Conservation (phyloP, 75 land plant genomes). For the Gnetum montanum region DNA sequence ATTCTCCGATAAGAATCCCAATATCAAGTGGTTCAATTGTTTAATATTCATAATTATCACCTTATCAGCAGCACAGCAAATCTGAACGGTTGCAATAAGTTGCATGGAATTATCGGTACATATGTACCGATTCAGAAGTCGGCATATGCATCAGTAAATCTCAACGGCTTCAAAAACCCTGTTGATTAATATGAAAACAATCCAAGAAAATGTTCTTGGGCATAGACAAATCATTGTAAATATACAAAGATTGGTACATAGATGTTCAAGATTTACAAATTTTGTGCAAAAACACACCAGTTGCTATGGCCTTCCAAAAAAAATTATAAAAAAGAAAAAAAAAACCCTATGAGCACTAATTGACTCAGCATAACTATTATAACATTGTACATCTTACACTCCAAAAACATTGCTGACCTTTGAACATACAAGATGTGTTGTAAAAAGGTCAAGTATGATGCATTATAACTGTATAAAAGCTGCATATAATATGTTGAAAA, state of each 20-base stretch:
- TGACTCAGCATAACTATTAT: slow-evolving; percentile 1
- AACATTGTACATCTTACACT: not conserved
- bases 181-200: not conserved
- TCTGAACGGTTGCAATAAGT: too few relatives aligned
- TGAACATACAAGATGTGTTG: slow-evolving; percentile 4
- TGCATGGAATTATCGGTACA: too few relatives aligned
- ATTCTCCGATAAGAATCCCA: too few relatives aligned
- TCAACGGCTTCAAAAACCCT: not conserved
- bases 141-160: too few relatives aligned
- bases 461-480: not conserved
- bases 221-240: not conserved
- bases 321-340: slow-evolving; percentile 1
- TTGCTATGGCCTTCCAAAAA: not conserved
- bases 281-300: not conserved
- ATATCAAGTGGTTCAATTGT: too few relatives aligned
- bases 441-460: not conserved
- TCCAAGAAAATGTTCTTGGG: not conserved
- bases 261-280: not conserved
- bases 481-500: not conserved
- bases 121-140: too few relatives aligned
- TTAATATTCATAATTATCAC: too few relatives aligned
- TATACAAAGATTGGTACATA: slow-evolving; percentile 6
- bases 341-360: not conserved
- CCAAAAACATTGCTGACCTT: not conserved
- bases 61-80: too few relatives aligned